Base-by-base conservation (phyloP, 129 eudicot species). In the Pulicaria dysenterica region DNA sequence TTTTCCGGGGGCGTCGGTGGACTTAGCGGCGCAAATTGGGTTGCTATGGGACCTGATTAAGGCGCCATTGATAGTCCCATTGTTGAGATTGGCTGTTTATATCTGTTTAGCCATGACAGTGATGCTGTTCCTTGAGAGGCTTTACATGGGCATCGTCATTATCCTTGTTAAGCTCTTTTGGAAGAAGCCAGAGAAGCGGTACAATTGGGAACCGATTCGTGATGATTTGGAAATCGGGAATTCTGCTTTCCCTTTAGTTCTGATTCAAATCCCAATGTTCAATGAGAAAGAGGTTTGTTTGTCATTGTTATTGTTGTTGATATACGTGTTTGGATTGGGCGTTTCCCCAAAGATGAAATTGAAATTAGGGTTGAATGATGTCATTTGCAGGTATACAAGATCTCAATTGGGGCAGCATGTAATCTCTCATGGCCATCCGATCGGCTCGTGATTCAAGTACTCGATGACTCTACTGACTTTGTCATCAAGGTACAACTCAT, bases 321-420 rank as follows among this genome's bases (percentile, higher is more conserved):
- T 62, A 24, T 24, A 24, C 2, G 31, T 2, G 31, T 24, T 2
- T 24, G 31, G 31, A 24, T 24, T 24, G 31, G 31, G 31, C 31
- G 31, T 24, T 24, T 24, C 2, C 2, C 31, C 1, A 24, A 24
- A 24, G 31, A 24, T 24, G 31, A 24, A 24, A 24, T 11, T 12
- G 17, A 11, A 24, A 55, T 5, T 44, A 41, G 48, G 16, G 17
- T 60, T 72, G 74, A 47, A 39, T 67, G 54, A 12, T 55, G 65
- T 11, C 16, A 51, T 40, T 75, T 44, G 48, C 81, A 89, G 98
- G 98, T 93, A 16, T 93, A 93, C 80, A 93, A 89, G 91, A 86
- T 93, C 88, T 93, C 98, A 77, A 93, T 93, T 85, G 98, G 96
- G 70, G 98, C 98, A 8, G 96, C 98, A 6, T 87, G 96, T 81